Conservation (phyloP, 2,329 filamentous ascomycete species). For the Neobulgaria alba region DNA sequence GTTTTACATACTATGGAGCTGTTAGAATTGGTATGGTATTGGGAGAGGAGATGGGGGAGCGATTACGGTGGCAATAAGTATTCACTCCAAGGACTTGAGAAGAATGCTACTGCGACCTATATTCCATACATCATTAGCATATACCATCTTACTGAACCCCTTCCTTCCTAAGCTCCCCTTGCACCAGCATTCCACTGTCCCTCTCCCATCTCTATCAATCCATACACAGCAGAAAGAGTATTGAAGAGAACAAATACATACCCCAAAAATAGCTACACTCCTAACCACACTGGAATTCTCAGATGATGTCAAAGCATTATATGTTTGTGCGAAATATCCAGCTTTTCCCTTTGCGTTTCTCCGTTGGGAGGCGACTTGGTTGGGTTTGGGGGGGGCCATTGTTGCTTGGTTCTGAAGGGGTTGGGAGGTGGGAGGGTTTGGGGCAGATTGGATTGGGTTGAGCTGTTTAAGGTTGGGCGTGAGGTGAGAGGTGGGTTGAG, state of each 20-base stretch:
- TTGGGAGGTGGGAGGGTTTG: neutral
- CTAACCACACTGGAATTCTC: slow-evolving; percentile 63
- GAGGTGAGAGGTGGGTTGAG: neutral
- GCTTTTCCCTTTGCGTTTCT: slow-evolving; percentile 31
- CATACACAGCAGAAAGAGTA: neutral
- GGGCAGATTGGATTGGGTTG: no score
- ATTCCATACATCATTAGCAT: slow-evolving; percentile 12
- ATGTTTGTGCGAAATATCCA: slow-evolving; percentile 49
- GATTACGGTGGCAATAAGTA: slow-evolving; percentile 56
- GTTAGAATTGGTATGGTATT: no score
- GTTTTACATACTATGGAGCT: no score
- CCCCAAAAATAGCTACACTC: slow-evolving; percentile 59
- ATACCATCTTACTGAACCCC: no score
- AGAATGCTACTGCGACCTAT: slow-evolving; percentile 56
- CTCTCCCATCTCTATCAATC: neutral
- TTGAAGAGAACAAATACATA: slow-evolving; percentile 33
- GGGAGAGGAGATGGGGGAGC: neutral
- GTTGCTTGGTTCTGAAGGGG: neutral
- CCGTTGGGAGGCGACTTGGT: slow-evolving; percentile 40
- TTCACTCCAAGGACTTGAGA: slow-evolving; percentile 60
- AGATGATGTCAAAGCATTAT: slow-evolving; percentile 53
- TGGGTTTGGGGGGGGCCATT: slow-evolving; percentile 58
- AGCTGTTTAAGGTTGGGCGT: no score
- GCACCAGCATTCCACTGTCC: neutral
- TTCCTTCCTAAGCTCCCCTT: no score